Base-by-base conservation (phyloP, 306 rosid species). In the Cucurbita maxima region DNA sequence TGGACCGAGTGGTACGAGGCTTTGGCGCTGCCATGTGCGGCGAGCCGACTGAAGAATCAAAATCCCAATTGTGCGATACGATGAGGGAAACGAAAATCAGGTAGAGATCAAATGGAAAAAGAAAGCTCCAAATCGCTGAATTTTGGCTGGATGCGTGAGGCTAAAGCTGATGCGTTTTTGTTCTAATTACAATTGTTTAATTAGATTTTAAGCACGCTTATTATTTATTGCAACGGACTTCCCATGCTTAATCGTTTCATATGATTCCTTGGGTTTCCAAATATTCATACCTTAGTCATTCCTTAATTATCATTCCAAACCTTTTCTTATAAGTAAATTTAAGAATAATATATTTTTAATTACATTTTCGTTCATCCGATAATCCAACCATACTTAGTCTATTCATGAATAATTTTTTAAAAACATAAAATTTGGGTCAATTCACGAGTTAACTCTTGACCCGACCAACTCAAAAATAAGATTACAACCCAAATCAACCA, bases 1-100 rank as follows among this genome's bases (percentile, higher is more conserved):
- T 85, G 16, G 98, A 57, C 67, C 81, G 82, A 78, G 64, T 71
- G 77, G 77, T 4, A 72, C 88, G 84, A 41, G 81, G 86, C 68
- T 57, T 86, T 3, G 89, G 87, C 56, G 83, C 37, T 30, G 90
- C 91, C 95, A 94, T 87, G 36, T 34, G 88, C 87, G 82, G 77
- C 71, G 77, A 69, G 80, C 60, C 76, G 76, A 76, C 50, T 36
- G 66, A 59, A 34, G 66, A 59, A 59, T 73, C 73, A n/a, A 77
- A 10, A 45, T 22, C 10, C 60, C 69, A 53, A 70, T 67, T 57
- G 52, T 30, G 8, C 48, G 71, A 63, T 60, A 66, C 51, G 12
- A 72, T 47, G 15, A 62, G 15, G 8, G 54, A 50, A 50, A 5
- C 22, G 11, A 38, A 67, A 44, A 19, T 48, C 41, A 4, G 19